Conservation (phyloP, 2,329 filamentous ascomycete genomes). For the Fusarium secorum region DNA sequence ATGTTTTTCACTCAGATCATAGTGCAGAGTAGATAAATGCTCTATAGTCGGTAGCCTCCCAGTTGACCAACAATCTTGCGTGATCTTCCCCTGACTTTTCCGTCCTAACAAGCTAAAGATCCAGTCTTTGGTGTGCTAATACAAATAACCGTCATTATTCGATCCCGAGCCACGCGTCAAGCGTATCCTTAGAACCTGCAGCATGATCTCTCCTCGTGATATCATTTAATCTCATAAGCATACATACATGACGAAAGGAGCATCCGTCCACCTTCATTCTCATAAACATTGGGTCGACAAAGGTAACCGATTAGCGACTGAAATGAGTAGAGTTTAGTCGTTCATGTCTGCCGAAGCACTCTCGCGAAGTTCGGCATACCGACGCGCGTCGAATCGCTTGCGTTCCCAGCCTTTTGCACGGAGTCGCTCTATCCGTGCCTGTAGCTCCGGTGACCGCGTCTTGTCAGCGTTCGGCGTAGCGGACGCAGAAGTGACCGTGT, state of each 20-base stretch:
- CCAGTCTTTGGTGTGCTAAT: conserved; percentile 19
- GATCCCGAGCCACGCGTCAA: background rate
- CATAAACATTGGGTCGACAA: background rate
- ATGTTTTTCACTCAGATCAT: background rate
- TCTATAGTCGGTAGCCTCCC: conserved; percentile 24
- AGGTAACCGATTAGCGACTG: background rate
- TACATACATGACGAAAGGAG: conserved; percentile 19
- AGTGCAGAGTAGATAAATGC: background rate
- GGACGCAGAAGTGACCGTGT: background rate
- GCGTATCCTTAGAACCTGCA: background rate
- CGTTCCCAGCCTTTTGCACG: conserved; percentile 64
- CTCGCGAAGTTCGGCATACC: conserved; percentile 62
- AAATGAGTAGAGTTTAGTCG: conserved; percentile 7
- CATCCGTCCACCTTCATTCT: background rate
- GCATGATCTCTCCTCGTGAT: conserved; percentile 16
- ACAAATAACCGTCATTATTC: background rate
- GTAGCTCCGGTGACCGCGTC: conserved; percentile 52
- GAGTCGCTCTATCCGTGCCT: conserved; percentile 62
- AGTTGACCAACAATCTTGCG: background rate
- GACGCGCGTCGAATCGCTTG: conserved; percentile 60
- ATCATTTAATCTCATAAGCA: conserved; percentile 27
- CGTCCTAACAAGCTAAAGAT: conserved; percentile 8
- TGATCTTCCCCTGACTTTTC: background rate
- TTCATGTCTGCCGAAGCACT: conserved; percentile 60
- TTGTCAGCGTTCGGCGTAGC: conserved; percentile 44